Conservation (phyloP, 805 yeast species). For the Metschnikowia amazonensis region DNA sequence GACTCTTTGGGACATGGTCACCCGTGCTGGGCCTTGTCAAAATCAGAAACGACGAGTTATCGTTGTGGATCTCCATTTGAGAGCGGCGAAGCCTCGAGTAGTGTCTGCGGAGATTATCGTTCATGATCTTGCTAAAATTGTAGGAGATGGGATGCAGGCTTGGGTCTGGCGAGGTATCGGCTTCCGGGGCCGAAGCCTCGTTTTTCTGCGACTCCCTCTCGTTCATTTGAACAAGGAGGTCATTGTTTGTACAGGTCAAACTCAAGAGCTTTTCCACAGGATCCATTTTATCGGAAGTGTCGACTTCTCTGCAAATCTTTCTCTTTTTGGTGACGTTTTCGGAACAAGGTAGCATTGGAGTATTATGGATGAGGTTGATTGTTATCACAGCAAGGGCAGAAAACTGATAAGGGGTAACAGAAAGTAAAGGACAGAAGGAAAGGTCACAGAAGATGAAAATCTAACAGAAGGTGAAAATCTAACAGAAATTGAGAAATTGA, state of each 20-base stretch:
- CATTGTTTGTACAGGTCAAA: constrained; percentile 30
- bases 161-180: not conserved
- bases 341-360: not conserved
- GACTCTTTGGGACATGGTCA: not conserved
- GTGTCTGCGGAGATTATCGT: constrained; percentile 36
- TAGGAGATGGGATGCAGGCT: constrained; percentile 19
- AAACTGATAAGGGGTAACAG: no score
- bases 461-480: no score
- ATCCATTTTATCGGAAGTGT: constrained; percentile 30
- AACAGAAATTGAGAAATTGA: no score
- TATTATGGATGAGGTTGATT: no score
- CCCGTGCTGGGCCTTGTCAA: constrained; percentile 16
- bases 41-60: constrained; percentile 32
- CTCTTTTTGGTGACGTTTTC: not conserved
- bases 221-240: constrained; percentile 29
- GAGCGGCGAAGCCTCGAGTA: constrained; percentile 25
- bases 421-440: no score
- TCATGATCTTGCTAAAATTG: constrained; percentile 36
- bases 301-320: not conserved
- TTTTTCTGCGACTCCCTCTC: constrained; percentile 9
- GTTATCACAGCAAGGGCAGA: no score
- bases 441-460: no score
- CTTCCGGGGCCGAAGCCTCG: not conserved
- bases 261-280: constrained; percentile 42
- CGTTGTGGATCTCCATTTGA: constrained; percentile 33